A percentile compares a stretch with the other conserved stretches of the same genome.
These are phyloP conservation scores for Xerocomus cyaneibrunnescens DNA, from an alignment of 1,284 basidiomycete genomes.

Conservation along the genomic window DNA sequence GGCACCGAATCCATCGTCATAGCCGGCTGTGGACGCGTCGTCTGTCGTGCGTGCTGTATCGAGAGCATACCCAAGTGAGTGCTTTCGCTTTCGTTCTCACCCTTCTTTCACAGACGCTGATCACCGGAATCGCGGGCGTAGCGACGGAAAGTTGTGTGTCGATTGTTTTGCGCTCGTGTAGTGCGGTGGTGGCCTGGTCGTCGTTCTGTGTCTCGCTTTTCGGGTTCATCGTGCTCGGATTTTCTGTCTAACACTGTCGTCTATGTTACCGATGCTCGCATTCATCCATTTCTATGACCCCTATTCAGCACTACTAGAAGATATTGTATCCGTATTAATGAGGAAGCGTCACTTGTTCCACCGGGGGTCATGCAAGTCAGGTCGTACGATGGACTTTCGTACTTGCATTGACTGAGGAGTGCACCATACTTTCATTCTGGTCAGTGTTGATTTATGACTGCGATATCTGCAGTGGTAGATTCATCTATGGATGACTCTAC, in stretches of 20 bases:
- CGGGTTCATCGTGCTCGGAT: background rate
- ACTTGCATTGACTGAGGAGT: background rate
- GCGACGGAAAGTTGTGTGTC: constrained; percentile 34
- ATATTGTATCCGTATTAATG: constrained; percentile 19
- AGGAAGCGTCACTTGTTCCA: background rate
- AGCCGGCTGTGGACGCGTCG: constrained; percentile 29
- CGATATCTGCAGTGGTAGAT: background rate
- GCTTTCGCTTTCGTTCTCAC: background rate
- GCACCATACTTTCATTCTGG: background rate
- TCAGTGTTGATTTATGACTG: background rate
- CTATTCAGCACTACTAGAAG: constrained; percentile 3
- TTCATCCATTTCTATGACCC: background rate
- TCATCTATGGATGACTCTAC: background rate
- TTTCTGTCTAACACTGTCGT: background rate
- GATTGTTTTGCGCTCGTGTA: constrained; percentile 31
- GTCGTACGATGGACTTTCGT: background rate
- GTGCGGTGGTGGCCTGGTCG: background rate
- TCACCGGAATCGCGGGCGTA: constrained; percentile 1
- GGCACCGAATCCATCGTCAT: constrained; percentile 16
- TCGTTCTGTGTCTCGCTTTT: background rate
- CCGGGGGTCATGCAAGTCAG: background rate
- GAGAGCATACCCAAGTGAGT: constrained; percentile 31
- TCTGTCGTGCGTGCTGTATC: constrained; percentile 30
- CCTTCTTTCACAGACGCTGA: constrained; percentile 5
- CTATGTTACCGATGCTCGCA: constrained; percentile 5